Evolutionary conservation across 1,284 basidiomycete species (phyloP).

Genomic region (Volvariella volvacea): DNA sequence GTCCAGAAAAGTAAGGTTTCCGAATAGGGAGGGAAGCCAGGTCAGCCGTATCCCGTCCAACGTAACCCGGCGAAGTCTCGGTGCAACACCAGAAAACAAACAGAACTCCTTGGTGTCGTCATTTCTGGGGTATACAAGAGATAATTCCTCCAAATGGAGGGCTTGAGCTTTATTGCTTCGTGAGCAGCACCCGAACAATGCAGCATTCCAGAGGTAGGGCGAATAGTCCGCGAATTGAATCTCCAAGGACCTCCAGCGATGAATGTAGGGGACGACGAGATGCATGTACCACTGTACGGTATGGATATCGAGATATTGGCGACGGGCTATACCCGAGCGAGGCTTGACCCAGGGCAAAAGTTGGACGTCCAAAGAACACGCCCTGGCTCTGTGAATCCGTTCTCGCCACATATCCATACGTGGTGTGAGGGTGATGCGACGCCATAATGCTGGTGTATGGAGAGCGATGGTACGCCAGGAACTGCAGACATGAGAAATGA

Average conservation of each 20-base stretch:
- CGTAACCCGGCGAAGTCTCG: conserved; percentile 43
- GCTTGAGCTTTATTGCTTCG: conserved; percentile 29
- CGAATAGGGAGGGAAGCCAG: conserved; percentile 55
- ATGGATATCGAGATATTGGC: conserved; percentile 36
- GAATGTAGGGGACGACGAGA: conserved; percentile 41
- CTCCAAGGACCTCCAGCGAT: conserved; percentile 53
- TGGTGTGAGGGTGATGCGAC: conserved; percentile 42
- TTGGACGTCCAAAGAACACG: conserved; percentile 51
- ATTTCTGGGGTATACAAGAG: conserved; percentile 52
- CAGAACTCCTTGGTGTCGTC: conserved; percentile 61
- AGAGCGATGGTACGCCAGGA: conserved; percentile 54
- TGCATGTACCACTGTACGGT: conserved; percentile 55
- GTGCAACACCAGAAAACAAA: conserved; percentile 57
- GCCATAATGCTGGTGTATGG: conserved; percentile 53
- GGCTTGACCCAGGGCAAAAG: conserved; percentile 28
- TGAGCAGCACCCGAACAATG: conserved; percentile 44
- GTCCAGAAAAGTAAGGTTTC: conserved; percentile 53
- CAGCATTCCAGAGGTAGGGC: conserved; percentile 60
- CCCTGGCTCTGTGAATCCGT: conserved; percentile 48
- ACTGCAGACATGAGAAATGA: conserved; percentile 58
- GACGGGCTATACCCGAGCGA: conserved; percentile 17
- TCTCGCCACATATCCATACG: conserved; percentile 51
- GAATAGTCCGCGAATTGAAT: conserved; percentile 48
- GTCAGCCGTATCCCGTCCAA: conserved; percentile 57
- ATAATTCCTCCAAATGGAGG: conserved; percentile 44